These are phyloP conservation scores for Yarrowia sp. DNA, from an alignment of 805 yeast genomes.

Conservation along the genomic window DNA sequence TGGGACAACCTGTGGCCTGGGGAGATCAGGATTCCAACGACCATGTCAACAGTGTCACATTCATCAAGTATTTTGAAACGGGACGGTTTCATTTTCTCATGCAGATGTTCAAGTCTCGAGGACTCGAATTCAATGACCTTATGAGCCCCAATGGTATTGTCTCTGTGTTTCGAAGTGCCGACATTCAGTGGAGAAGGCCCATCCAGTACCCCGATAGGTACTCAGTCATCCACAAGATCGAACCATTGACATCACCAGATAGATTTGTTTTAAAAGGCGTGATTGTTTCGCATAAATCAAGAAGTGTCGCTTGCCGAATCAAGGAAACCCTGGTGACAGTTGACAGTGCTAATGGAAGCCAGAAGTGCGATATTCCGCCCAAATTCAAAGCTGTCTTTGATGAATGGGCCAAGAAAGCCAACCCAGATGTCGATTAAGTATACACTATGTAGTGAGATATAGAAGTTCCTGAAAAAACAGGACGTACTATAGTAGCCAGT, in stretches of 20 bases:
- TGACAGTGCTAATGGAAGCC: background rate
- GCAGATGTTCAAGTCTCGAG: background rate
- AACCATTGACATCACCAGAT: background rate
- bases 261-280: background rate
- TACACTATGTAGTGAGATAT: too few species aligned
- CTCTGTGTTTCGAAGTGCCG: conserved; percentile 5
- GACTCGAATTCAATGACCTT: background rate
- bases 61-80: conserved; percentile 5
- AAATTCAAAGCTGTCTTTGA: conserved; percentile 4
- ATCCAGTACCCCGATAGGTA: conserved; percentile 1
- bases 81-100: conserved; percentile 4
- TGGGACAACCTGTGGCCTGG: conserved; percentile 1
- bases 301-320: background rate
- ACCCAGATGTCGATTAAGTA: background rate
- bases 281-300: background rate
- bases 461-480: too few species aligned
- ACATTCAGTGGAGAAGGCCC: conserved; percentile 3
- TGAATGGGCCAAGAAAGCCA: background rate
- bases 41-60: conserved; percentile 6
- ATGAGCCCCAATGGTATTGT: conserved; percentile 7
- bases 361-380: conserved; percentile 6
- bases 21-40: conserved; percentile 7
- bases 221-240: conserved; percentile 9
- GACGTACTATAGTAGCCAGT: too few species aligned
- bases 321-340: conserved; percentile 3